These are phyloP conservation scores for Cordia subcordata DNA, from an alignment of 257 asterid genomes.

Conservation along the genomic window DNA sequence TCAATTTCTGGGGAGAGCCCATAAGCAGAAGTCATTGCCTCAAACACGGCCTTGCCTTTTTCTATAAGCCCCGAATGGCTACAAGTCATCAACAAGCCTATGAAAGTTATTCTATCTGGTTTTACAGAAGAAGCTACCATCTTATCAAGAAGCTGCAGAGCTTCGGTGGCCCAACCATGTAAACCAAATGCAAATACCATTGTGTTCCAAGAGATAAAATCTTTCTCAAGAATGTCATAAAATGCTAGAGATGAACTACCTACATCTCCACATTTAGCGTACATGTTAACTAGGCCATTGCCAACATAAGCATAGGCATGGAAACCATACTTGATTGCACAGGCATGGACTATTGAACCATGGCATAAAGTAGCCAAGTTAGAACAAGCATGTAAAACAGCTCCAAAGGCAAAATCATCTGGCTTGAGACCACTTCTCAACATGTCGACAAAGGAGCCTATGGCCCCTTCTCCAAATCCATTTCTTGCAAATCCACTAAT, in stretches of 20 bases:
- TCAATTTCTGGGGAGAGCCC: constrained; percentile 49
- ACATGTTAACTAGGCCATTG: constrained; percentile 48
- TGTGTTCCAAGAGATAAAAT: constrained; percentile 65
- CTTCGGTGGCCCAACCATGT: constrained; percentile 40
- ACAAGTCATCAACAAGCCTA: constrained; percentile 72
- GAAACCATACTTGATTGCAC: constrained; percentile 43
- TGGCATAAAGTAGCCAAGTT: constrained; percentile 16
- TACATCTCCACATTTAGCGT: constrained; percentile 66
- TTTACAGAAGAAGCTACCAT: constrained; percentile 41
- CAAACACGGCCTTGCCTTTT: constrained; percentile 39
- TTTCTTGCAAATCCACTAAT: constrained; percentile 50
- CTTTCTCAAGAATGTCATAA: constrained; percentile 34
- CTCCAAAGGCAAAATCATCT: constrained; percentile 62
- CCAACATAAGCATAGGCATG: constrained; percentile 20
- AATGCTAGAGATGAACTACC: constrained; percentile 25
- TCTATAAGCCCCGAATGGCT: constrained; percentile 63
- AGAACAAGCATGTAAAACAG: constrained; percentile 69
- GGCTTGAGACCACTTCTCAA: constrained; percentile 33
- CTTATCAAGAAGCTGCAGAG: constrained; percentile 36
- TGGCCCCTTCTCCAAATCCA: constrained; percentile 46
- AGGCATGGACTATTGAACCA: constrained; percentile 45
- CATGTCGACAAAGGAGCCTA: constrained; percentile 36
- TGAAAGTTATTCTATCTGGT: constrained; percentile 76
- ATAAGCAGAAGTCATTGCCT: constrained; percentile 43
- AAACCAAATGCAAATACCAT: constrained; percentile 61